Conservation (phyloP, 1,284 basidiomycete species). For the Cutaneotrichosporon cavernicola region DNA sequence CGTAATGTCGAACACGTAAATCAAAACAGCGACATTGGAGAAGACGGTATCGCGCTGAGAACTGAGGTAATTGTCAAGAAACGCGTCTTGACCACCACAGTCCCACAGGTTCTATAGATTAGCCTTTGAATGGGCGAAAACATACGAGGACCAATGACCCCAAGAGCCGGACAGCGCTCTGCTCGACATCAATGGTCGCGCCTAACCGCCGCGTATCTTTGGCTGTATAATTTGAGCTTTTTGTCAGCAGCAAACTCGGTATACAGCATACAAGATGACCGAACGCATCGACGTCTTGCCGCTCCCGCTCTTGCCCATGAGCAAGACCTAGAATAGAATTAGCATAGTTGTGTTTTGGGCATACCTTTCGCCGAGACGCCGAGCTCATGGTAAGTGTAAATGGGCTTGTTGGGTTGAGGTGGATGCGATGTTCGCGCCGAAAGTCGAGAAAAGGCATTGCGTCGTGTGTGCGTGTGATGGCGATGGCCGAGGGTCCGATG, state of each 20-base stretch:
- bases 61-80: constrained; percentile 93
- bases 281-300: constrained; percentile 94
- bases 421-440: neutral
- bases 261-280: constrained; percentile 82
- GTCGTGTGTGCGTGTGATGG: neutral
- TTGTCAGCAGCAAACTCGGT: neutral
- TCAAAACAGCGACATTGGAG: constrained; percentile 90
- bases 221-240: constrained; percentile 88
- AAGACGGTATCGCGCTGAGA: constrained; percentile 90
- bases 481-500: neutral
- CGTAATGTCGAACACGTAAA: constrained; percentile 96
- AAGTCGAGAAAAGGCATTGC: constrained; percentile 9
- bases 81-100: constrained; percentile 95
- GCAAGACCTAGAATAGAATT: constrained; percentile 60
- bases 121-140: constrained; percentile 47
- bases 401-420: neutral
- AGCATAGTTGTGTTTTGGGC: neutral
- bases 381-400: constrained; percentile 34
- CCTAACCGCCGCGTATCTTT: constrained; percentile 84
- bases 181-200: constrained; percentile 96
- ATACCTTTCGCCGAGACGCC: constrained; percentile 44
- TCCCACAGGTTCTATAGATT: constrained; percentile 83
- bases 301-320: constrained; percentile 86
- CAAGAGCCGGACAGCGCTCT: constrained; percentile 94
- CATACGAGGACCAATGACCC: constrained; percentile 57